A percentile compares a stretch with the other conserved stretches of the same genome.
Evolutionary conservation across 2,329 filamentous ascomycete genomes (phyloP).

Genomic region (Fusarium verticillioides): DNA sequence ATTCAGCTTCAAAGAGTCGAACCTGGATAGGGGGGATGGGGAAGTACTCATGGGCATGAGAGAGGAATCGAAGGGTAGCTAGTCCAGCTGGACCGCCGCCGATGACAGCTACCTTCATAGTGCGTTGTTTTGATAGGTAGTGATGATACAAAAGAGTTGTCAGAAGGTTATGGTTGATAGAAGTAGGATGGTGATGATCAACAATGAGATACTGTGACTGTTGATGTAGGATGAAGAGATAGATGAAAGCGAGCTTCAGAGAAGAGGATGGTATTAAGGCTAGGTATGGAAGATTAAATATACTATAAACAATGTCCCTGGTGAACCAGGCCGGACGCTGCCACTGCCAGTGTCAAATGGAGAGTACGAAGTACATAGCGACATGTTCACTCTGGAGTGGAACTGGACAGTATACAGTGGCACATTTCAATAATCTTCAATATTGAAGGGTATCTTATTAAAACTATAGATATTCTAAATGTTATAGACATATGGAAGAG

Average conservation of each 20-base stretch:
- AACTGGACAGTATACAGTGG: not conserved
- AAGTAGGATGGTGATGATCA: not conserved
- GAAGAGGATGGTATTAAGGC: fast-evolving
- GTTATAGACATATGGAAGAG: too few species aligned
- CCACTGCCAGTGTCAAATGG: not conserved
- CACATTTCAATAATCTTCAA: fast-evolving
- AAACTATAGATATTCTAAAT: fast-evolving
- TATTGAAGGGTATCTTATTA: not conserved
- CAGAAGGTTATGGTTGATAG: not conserved
- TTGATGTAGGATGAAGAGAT: not conserved
- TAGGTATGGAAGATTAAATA: too few species aligned
- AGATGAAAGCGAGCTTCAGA: fast-evolving
- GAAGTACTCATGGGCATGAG: slow-evolving; percentile 53
- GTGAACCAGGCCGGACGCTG: not conserved
- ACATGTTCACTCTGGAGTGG: not conserved
- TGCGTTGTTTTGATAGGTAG: not conserved
- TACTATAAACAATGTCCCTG: not conserved
- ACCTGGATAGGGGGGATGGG: slow-evolving; percentile 53
- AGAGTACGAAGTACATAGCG: not conserved
- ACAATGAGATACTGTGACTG: not conserved
- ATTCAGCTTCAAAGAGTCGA: slow-evolving; percentile 57
- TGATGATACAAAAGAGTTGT: not conserved
- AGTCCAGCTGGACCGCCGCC: slow-evolving; percentile 58
- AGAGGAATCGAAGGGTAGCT: slow-evolving; percentile 54
- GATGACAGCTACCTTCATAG: slow-evolving; percentile 55